Base-by-base conservation (phyloP, 2,329 filamentous ascomycete species). In the Parascedosporium putredinis region DNA sequence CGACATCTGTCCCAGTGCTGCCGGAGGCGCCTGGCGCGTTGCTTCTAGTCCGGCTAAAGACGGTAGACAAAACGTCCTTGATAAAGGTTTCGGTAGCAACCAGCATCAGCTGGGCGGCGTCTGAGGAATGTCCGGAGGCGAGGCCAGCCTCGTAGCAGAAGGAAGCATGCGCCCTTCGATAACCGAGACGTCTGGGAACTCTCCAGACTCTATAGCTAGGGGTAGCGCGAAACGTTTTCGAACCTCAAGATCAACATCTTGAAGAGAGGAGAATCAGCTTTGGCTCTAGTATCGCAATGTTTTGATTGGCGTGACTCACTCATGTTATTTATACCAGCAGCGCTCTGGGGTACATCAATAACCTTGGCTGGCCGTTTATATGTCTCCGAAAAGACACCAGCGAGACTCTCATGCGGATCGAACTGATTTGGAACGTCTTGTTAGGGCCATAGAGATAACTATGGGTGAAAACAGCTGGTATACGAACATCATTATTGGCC, bases 271-370 rank as follows among this genome's bases (percentile, higher is more conserved):
- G 47, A 20, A 20, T 20, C 12, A n/a, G 24, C 10, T 29, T 44
- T 31, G 20, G 8, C 47, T 20, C 14, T 16, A 33, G 29, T 20
- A 18, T 10, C 25, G 25, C n/a, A 27, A 18, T 42, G 46, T 20
- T 33, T 16, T 3, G 5, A 23, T 14, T 33, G 25, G 10, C 22
- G 27, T 16, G 7, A 67, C 82, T 62, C 72, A 88, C 84, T 94
- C 73, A 91, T 84, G 56, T 81, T 88, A 56, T 87, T 89, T 43
- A 91, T 74, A 18, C 84, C 84, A 24, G 81, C 58, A 22, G 84
- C 83, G 59, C 81, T 82, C 24, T 82, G 75, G 23, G 84, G 81
- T 7, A 81, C 76, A 51, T 87, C 78, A 25, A 83, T 75, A 10
- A 67, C 62, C 47, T 70, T 68, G 3, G 68, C 62, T 9, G 68